Evolutionary conservation across 2,329 filamentous ascomycete species (phyloP), one percentile per base, ranked within the genome.

Genomic region (Talaromyces piceae): DNA sequence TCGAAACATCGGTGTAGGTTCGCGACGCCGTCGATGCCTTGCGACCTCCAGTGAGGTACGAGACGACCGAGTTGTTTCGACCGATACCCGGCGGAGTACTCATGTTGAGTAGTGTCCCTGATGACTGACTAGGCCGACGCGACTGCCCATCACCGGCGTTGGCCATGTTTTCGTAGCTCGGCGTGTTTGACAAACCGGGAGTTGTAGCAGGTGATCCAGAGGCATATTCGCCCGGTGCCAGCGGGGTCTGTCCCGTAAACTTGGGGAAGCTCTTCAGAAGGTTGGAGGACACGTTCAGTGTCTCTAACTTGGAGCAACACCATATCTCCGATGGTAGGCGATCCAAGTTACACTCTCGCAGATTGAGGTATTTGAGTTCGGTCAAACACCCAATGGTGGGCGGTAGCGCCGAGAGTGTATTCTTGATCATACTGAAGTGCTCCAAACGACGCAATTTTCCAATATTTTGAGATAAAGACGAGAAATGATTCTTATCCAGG

Each of bases 401-500:
- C 3, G 93, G 93, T 26, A 98, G 74, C 58, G 88, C 84, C 54
- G 85, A 87, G 3, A 98, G 78, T 0, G 87, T 86, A 65, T 98
- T 98, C 67, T 91, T 88, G 33, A 91, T 90, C 57, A 97, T 90
- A 68, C 90, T 97, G 63, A 98, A 86, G 67, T 95, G 85, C 63
- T 97, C 91, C 26, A 98, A 75, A 58, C 83, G 87, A 56, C 81
- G 82, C 41, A 98, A 73, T 56, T 86, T 87, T 13, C 91, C 91
- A 54, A 98, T 87, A 55, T 94, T 86, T 50, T 82, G 79, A 0
- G 91, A 93, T 22, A 98, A 74, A 1, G 88, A 91, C 0, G 93
- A 90, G 60, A 98, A 94, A 65, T 96, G 94, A 63, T 98, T 98
- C 65, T 88, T 91, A 70, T 96, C 91, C 49, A 98, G 77, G 16